Base-by-base conservation (phyloP, 352 stramenopile species). In the Pythium volutum region DNA sequence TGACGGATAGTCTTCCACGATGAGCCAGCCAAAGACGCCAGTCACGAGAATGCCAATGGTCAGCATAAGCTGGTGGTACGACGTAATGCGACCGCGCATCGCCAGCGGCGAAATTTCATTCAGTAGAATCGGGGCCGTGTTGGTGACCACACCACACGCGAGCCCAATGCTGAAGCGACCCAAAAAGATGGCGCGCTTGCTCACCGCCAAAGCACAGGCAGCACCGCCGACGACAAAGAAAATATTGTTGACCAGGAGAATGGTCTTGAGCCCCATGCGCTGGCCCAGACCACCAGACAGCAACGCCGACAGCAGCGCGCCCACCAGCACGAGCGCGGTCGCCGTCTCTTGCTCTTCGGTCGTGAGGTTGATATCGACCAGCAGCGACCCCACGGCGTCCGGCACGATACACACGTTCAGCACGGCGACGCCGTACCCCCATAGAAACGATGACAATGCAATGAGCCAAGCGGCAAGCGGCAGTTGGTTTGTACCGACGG, bases 31-130 rank as follows among this genome's bases (percentile, higher is more conserved):
- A 39, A 96, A 55, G 15, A 97, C 53, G 6, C 78, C 81, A 1
- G 84, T 88, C 23, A 69, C 58, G 11, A 97, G 71, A 62, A 96
- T 97, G 34, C 88, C 89, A 55, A 97, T 86, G 18, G 89, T 97
- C 29, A 97, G 62, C 62, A 82, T 75, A 20, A 97, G 71, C 59
- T 97, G 88, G 55, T 97, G 89, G 25, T 95, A 75, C 48, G 86
- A 90, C 18, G 87, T 95, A 61, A 97, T 91, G 53, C 84, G 75
- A 3, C 87, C 87, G 15, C 82, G 74, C 27, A 72, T 79, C 11
- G 66, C 55, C 18, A 67, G 64, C 0, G 87, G 81, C 34, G 87
- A 84, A 48, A 96, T 94, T 56, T 96, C 87, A 26, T 84, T 89
- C 29, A 96, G 62, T 39, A 96, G 66, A 31, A 96, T 88, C 7